Base-by-base conservation (phyloP, 306 rosid species). In the Corylus americana region DNA sequence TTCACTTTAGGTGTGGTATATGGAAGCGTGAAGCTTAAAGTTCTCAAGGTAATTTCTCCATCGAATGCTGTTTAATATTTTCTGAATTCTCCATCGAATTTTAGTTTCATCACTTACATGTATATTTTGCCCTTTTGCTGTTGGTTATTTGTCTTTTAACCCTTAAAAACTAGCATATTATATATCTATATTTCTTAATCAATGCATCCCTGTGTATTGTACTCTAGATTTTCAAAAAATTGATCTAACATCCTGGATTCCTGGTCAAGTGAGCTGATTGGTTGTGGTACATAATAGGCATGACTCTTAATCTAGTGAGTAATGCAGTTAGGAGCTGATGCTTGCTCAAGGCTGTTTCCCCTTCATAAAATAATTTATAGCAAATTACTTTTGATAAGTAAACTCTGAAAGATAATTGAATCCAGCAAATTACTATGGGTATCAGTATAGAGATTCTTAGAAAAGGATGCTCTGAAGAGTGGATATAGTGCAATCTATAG, bases 1-100 rank as follows among this genome's bases (percentile, higher is more conserved):
- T 80, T 85, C 70, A 57, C 83, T 48, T 55, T 82, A 2, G 87
- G 87, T 50, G 39, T 87, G 70, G 82, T 87, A 55, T 87, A 87
- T 44, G 88, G 91, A 66, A 72, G 78, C 62, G 70, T 85, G 50
- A 85, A 87, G 78, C 88, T 82, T 70, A 87, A 68, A 75, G 45
- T 78, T 75, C 77, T 87, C 54, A 58, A 87, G 85, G 91, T 85
- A 55, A 11, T 57, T 73, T 29, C 44, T 3, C 5, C 37, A 37
- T 72, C 27, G 1, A 47, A 27, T 79, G 25, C 42, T 44, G 29
- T 14, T 58, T 16, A 16, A 8, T 48, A 44, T 44, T 27, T n/a
- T 35, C 58, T 54, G 31, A 59, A 9, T 62, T 73, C 14, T 49
- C 45, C 45, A 6, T 42, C 8, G 45, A 42, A 42, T 42, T 42